Evolutionary conservation across 2,329 filamentous ascomycete species (phyloP), one percentile per base, ranked within the genome.

Genomic region (Clonostachys byssicola): DNA sequence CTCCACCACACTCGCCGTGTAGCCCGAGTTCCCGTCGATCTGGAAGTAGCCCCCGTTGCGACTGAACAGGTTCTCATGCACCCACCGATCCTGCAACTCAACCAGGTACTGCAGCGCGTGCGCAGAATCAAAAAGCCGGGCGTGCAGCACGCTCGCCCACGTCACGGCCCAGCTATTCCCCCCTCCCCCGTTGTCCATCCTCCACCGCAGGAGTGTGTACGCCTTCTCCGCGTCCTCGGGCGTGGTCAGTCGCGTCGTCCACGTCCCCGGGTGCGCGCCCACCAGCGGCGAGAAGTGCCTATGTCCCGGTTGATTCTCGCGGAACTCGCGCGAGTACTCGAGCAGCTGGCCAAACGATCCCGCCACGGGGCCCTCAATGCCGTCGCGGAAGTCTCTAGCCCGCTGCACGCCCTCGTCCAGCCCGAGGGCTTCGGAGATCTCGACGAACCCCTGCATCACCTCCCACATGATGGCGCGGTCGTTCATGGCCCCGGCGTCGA

Each of bases 1-100:
- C 54, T 75, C 73, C 7, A 66, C 55, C n/a, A 75, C 67, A 8
- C 66, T 70, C 5, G 67, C 64, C 5, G 66, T 64, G 9, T 67
- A 65, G 4, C 73, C 74, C 49, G 73, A 71, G 47, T 76, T 77
- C 7, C 72, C 73, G 50, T 76, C 51, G 34, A 49, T 44, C 42
- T 51, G 50, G 44, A 49, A 51, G 34, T 48, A 43, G n/a, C 47
- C 47, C 12, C 46, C 47, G 38, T 51, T 49, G 5, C 46, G 47
- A 23, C 44, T 45, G 14, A 44, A 50, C 23, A 48, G 49, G 39
- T 47, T 48, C 33, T 51, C 40, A 17, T 73, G 64, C 0, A 70
- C 13, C 14, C 34, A 34, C 30, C 18, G n/a, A n/a, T 12, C 30
- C 14, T 18, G 34, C 12, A 20, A 17, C 18, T 34, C 23, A 10